A percentile compares a stretch with the other conserved stretches of the same genome.
Conservation (phyloP, 805 yeast genomes). For the Lipomyces orientalis region DNA sequence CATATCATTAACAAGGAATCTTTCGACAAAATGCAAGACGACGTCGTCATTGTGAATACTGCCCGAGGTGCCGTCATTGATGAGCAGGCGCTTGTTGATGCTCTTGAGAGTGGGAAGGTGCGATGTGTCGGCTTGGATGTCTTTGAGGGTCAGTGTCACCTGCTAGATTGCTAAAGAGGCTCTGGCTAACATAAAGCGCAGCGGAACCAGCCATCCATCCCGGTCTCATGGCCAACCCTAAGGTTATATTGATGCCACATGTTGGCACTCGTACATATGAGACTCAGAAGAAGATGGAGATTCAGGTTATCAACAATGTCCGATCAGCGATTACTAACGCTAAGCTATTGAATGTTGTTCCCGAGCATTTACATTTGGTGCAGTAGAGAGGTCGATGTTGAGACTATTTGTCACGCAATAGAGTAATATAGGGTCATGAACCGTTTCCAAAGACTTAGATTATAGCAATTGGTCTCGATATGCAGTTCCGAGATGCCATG, state of each 20-base stretch:
- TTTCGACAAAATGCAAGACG: conserved; percentile 74
- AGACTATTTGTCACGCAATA: neutral
- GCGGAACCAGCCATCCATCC: conserved; percentile 63
- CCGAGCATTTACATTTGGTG: conserved; percentile 16
- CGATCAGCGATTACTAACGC: conserved; percentile 64
- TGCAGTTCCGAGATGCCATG: too few relatives aligned
- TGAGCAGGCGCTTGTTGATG: conserved; percentile 59
- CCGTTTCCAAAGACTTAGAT: too few relatives aligned
- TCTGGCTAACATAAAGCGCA: conserved; percentile 9
- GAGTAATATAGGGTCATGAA: too few relatives aligned
- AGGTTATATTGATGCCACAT: conserved; percentile 76
- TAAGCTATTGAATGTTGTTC: conserved; percentile 51
- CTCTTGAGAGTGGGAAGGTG: conserved; percentile 60
- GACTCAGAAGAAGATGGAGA: conserved; percentile 80
- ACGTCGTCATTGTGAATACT: conserved; percentile 78
- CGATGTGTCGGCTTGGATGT: conserved; percentile 68
- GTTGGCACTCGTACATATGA: conserved; percentile 84
- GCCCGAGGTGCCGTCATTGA: conserved; percentile 85
- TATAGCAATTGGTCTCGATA: too few relatives aligned
- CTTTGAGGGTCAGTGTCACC: conserved; percentile 51
- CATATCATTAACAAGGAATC: conserved; percentile 69
- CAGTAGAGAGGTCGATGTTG: neutral
- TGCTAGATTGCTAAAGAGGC: neutral
- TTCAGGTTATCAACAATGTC: conserved; percentile 72
- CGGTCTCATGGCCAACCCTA: conserved; percentile 56